These are phyloP conservation scores for Xanthoceras sorbifolium DNA, from an alignment of 345 rosid genomes.

Conservation along the genomic window DNA sequence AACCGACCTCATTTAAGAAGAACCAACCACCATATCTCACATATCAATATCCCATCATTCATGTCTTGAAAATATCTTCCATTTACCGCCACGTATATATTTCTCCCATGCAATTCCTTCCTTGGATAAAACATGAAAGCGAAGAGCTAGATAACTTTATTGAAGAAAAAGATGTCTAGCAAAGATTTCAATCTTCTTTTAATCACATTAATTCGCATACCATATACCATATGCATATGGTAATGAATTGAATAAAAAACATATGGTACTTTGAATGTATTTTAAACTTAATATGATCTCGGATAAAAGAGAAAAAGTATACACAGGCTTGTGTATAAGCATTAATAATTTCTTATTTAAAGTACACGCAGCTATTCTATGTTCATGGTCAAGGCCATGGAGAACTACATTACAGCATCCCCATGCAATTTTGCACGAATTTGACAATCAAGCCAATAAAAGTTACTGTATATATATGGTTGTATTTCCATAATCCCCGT, in stretches of 20 bases:
- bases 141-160: not conserved
- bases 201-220: no score
- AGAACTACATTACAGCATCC: not conserved
- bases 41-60: not conserved
- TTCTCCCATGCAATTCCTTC: not conserved
- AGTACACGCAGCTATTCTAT: no score
- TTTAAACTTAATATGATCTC: no score
- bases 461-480: not conserved
- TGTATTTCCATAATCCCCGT: no score
- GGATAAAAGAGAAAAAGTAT: no score
- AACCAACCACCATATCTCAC: slow-evolving; percentile 17
- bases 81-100: not conserved
- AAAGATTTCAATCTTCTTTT: not conserved
- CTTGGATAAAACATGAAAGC: no score
- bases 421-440: not conserved
- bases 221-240: no score
- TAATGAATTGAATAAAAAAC: no score
- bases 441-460: slow-evolving; percentile 1
- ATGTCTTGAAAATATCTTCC: not conserved
- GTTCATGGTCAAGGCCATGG: not conserved
- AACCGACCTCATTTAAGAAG: slow-evolving; percentile 24
- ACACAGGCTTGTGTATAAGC: no score
- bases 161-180: not conserved
- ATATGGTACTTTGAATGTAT: no score
- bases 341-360: no score